Percentiles rank a stretch among this genome's conserved stretches.
phyloP scores from a whole-genome alignment of 2,329 filamentous ascomycete species.

The Fusarium tjaetaba region DNA sequence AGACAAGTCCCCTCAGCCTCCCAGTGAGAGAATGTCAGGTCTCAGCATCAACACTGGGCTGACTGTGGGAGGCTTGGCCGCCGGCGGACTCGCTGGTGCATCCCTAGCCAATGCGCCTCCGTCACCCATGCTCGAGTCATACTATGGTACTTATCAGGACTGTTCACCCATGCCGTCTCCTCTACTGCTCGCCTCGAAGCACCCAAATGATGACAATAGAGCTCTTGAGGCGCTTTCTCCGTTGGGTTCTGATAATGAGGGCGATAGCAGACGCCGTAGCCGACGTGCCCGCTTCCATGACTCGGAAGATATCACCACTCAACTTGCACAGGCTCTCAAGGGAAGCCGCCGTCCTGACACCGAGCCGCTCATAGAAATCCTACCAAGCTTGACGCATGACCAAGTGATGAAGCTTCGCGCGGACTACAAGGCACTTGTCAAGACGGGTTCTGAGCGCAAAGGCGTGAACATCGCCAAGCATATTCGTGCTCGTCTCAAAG shows the following conservation, averaged over 20 bases:
- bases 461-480: slow-evolving; percentile 89
- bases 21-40: slow-evolving; percentile 61
- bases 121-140: slow-evolving; percentile 90
- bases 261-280: slow-evolving; percentile 57
- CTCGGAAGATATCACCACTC: slow-evolving; percentile 78
- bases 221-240: slow-evolving; percentile 63
- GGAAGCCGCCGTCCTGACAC: slow-evolving; percentile 73
- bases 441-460: slow-evolving; percentile 75
- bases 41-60: slow-evolving; percentile 58
- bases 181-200: slow-evolving; percentile 63
- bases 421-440: slow-evolving; percentile 92
- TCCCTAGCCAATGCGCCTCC: slow-evolving; percentile 71
- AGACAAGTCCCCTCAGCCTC: slow-evolving; percentile 60
- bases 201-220: slow-evolving; percentile 60
- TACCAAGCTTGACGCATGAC: slow-evolving; percentile 85
- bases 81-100: slow-evolving; percentile 46
- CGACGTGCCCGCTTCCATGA: slow-evolving; percentile 85
- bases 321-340: slow-evolving; percentile 79
- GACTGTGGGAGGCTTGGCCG: slow-evolving; percentile 43
- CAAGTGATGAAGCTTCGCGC: slow-evolving; percentile 86
- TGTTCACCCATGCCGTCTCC: slow-evolving; percentile 95
- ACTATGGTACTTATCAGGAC: slow-evolving; percentile 92
- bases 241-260: slow-evolving; percentile 57
- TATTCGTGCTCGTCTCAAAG: slow-evolving; percentile 79
- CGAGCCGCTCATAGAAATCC: slow-evolving; percentile 79